Conservation (phyloP, 1,284 basidiomycete genomes). For the Puccinia polysora region DNA sequence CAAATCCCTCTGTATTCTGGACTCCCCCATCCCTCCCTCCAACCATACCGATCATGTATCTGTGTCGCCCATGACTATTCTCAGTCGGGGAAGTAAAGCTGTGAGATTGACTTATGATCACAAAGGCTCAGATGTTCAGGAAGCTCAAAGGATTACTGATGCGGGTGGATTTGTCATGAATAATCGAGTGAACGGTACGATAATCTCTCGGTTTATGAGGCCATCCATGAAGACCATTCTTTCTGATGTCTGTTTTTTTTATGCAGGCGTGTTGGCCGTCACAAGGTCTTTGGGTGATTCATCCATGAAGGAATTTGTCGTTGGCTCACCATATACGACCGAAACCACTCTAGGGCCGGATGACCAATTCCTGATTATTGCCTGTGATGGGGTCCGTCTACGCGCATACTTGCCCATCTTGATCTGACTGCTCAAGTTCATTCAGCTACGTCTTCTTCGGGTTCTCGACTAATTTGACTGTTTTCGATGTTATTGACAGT, state of each 20-base stretch:
- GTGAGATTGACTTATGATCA: slow-evolving; percentile 96
- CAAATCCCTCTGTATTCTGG: background rate
- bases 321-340: slow-evolving; percentile 95
- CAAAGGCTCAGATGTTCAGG: slow-evolving; percentile 94
- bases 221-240: background rate
- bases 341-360: slow-evolving; percentile 84
- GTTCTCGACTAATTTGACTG: background rate
- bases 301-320: slow-evolving; percentile 99
- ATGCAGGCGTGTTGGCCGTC: slow-evolving; percentile 75
- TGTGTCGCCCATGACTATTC: background rate
- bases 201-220: background rate
- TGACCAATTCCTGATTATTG: slow-evolving; percentile 91
- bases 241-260: background rate
- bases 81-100: slow-evolving; percentile 72
- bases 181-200: slow-evolving; percentile 79
- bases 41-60: background rate
- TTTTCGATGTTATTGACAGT: slow-evolving; percentile 62
- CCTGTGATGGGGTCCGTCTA: slow-evolving; percentile 94
- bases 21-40: background rate
- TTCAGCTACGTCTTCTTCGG: background rate
- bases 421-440: background rate
- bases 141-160: slow-evolving; percentile 93
- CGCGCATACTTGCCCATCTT: too few relatives aligned
- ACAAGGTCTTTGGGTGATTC: slow-evolving; percentile 93
- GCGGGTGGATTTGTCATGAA: slow-evolving; percentile 99